phyloP scores from a whole-genome alignment of 1,284 basidiomycete genomes.

The Ustilago shanxiensis region DNA sequence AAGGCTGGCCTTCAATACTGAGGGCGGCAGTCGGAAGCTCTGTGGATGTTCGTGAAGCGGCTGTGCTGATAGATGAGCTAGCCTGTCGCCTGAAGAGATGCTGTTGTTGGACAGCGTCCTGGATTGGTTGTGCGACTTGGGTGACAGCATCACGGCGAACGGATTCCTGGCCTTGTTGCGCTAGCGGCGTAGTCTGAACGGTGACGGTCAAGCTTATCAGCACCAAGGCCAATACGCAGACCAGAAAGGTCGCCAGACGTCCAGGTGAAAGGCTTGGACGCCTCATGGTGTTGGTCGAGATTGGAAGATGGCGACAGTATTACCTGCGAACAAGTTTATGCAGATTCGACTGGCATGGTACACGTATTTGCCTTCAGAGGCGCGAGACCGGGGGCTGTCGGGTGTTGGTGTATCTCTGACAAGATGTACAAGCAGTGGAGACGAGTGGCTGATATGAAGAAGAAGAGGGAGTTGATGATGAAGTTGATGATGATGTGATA shows the following conservation, averaged over 20 bases:
- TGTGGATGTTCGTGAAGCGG: conserved; percentile 23
- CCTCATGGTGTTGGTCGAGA: conserved; percentile 17
- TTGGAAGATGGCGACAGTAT: background rate
- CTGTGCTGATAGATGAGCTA: conserved; percentile 9
- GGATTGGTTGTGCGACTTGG: conserved; percentile 1
- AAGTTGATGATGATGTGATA: background rate
- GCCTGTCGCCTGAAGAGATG: conserved; percentile 18
- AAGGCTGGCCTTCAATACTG: conserved; percentile 55
- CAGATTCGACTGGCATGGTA: conserved; percentile 9
- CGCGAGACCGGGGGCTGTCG: background rate
- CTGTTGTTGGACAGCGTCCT: conserved; percentile 8
- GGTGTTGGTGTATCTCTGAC: background rate
- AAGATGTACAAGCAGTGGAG: background rate
- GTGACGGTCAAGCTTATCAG: conserved; percentile 17
- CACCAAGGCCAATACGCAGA: conserved; percentile 18
- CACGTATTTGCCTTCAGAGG: background rate
- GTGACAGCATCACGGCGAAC: conserved; percentile 16
- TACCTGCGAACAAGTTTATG: conserved; percentile 9
- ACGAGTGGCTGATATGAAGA: background rate
- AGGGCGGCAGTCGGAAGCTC: conserved; percentile 47
- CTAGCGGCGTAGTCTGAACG: conserved; percentile 3
- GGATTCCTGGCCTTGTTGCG: background rate
- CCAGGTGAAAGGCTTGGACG: background rate
- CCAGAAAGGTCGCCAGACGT: conserved; percentile 10
- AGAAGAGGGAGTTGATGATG: too few species aligned